Percentiles rank a stretch among this genome's conserved stretches.
Evolutionary conservation across 2,329 filamentous ascomycete species (phyloP).

Genomic region (Clarireedia paspali): DNA sequence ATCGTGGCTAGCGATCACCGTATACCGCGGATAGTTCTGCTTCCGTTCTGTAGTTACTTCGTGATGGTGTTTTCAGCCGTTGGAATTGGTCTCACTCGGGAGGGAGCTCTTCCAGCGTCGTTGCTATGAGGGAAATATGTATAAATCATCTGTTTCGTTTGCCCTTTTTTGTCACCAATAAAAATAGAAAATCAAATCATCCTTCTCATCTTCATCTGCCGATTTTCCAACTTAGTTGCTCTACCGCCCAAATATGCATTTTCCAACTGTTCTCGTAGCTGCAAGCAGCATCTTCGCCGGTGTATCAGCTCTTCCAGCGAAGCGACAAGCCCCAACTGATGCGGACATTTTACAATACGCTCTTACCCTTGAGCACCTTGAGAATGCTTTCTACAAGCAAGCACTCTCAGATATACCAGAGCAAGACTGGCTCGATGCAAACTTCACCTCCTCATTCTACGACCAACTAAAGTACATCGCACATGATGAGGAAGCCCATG

Average conservation of each 20-base stretch:
- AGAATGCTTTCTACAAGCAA: conserved; percentile 56
- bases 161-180: neutral
- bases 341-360: conserved; percentile 40
- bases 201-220: too few species aligned
- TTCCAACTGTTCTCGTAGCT: conserved; percentile 17
- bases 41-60: neutral
- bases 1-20: neutral
- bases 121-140: neutral
- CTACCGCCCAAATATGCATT: conserved; percentile 18
- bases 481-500: conserved; percentile 50
- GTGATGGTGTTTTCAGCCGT: too few species aligned
- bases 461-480: conserved; percentile 49
- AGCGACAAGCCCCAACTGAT: conserved; percentile 18
- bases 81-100: too few species aligned
- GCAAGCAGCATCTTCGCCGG: conserved; percentile 8
- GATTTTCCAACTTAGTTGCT: neutral
- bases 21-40: neutral
- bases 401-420: conserved; percentile 50
- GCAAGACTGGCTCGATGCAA: conserved; percentile 43
- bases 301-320: conserved; percentile 15
- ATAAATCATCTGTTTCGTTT: neutral
- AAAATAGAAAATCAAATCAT: neutral
- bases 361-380: conserved; percentile 48
- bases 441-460: conserved; percentile 45
- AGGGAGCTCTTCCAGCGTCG: too few species aligned